phyloP scores from a whole-genome alignment of 495 filamentous ascomycete genomes.

The Neurospora sp. region DNA sequence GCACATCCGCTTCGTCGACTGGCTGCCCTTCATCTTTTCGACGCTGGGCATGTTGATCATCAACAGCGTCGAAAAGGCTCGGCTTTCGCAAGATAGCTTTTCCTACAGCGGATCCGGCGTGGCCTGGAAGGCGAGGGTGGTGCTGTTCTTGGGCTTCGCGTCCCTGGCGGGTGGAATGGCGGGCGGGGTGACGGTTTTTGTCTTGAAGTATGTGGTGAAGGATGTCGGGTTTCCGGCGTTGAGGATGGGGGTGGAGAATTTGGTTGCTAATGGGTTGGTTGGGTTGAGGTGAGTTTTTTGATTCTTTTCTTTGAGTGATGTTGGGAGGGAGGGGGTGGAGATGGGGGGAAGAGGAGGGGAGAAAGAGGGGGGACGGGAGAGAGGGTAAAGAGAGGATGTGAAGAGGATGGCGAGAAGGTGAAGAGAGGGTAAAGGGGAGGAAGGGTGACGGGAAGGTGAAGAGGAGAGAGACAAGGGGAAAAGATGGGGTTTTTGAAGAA shows the following conservation, averaged over 20 bases:
- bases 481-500: background rate
- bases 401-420: background rate
- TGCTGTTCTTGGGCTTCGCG: slow-evolving; percentile 93
- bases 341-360: too few species aligned
- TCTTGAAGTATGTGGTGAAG: slow-evolving; percentile 82
- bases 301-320: too few species aligned
- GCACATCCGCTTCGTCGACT: slow-evolving; percentile 95
- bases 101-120: slow-evolving; percentile 78
- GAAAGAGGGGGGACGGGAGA: background rate
- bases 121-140: slow-evolving; percentile 91
- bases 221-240: slow-evolving; percentile 72
- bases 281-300: slow-evolving; percentile 66
- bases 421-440: background rate
- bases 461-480: background rate
- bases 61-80: slow-evolving; percentile 92
- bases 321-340: too few species aligned
- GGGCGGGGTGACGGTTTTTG: slow-evolving; percentile 79
- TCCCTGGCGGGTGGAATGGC: slow-evolving; percentile 89
- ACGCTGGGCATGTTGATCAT: slow-evolving; percentile 95
- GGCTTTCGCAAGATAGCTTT: slow-evolving; percentile 68
- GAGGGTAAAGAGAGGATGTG: background rate
- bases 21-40: slow-evolving; percentile 94
- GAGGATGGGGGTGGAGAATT: slow-evolving; percentile 89
- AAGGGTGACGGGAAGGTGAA: background rate
- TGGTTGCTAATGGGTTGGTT: slow-evolving; percentile 75